Percentiles rank a stretch among this genome's conserved stretches.
Conservation (phyloP, 2,329 filamentous ascomycete species). For the Claviceps africana region DNA sequence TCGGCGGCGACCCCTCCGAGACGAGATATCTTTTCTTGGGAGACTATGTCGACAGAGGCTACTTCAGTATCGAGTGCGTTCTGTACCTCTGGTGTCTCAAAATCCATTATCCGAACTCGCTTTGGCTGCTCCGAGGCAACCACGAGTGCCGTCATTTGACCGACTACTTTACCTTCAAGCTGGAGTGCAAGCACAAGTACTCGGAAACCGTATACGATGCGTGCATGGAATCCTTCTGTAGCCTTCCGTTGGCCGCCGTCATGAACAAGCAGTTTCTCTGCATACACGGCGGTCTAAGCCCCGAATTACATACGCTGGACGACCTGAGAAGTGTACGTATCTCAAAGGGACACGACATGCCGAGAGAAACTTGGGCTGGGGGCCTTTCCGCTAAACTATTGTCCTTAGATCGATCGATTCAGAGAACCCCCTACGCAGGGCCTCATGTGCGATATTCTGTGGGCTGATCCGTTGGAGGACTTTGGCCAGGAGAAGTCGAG, state of each 20-base stretch:
- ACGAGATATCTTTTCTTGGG: slow-evolving; percentile 94
- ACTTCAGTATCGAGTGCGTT: slow-evolving; percentile 98
- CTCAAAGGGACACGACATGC: too few species aligned
- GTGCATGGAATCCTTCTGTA: slow-evolving; percentile 97
- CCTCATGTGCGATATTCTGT: slow-evolving; percentile 97
- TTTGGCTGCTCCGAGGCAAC: slow-evolving; percentile 94
- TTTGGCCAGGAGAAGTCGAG: slow-evolving; percentile 98
- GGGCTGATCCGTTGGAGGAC: slow-evolving; percentile 95
- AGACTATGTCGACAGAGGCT: slow-evolving; percentile 95
- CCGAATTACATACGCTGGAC: slow-evolving; percentile 88
- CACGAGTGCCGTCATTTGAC: slow-evolving; percentile 98
- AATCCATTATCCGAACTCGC: slow-evolving; percentile 95
- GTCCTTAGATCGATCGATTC: slow-evolving; percentile 78
- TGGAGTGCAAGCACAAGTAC: slow-evolving; percentile 99
- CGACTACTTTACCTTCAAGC: slow-evolving; percentile 99
- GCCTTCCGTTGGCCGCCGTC: slow-evolving; percentile 79
- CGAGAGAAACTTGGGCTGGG: neutral
- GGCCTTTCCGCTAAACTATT: neutral
- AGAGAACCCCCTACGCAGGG: slow-evolving; percentile 93
- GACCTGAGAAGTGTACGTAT: slow-evolving; percentile 72
- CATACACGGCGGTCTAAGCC: slow-evolving; percentile 92
- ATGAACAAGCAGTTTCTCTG: slow-evolving; percentile 99
- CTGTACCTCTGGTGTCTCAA: slow-evolving; percentile 96
- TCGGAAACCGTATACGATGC: slow-evolving; percentile 92
- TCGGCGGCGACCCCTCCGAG: slow-evolving; percentile 90